Percentiles rank a stretch among this genome's conserved stretches.
Evolutionary conservation across 2,329 filamentous ascomycete genomes (phyloP).

Genomic region (Nemania bipapillata): DNA sequence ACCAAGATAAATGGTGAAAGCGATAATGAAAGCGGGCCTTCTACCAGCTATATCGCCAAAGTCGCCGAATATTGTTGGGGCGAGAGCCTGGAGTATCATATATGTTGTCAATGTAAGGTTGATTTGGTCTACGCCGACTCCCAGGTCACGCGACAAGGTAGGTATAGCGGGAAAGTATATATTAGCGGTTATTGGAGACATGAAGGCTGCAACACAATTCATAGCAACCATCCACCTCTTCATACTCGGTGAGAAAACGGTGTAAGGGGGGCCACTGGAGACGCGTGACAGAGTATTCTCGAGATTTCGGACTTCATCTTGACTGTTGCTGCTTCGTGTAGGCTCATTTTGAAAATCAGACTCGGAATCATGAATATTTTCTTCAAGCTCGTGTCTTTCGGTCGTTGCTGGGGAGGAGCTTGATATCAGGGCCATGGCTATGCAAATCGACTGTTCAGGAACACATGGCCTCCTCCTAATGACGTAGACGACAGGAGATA

Average conservation of each 20-base stretch:
- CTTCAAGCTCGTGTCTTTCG: conserved; percentile 11
- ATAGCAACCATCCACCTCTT: conserved; percentile 65
- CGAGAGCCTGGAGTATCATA: conserved; percentile 71
- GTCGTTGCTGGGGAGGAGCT: neutral
- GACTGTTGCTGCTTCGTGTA: conserved; percentile 30
- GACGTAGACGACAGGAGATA: neutral
- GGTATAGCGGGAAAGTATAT: conserved; percentile 63
- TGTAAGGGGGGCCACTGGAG: conserved; percentile 56
- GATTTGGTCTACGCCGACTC: conserved; percentile 55
- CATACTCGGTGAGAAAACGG: conserved; percentile 54
- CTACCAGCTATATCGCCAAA: conserved; percentile 70
- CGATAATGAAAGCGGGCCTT: conserved; percentile 69
- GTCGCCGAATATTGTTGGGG: conserved; percentile 70
- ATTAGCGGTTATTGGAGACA: conserved; percentile 69
- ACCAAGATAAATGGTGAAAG: conserved; percentile 66
- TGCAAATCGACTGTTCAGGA: neutral
- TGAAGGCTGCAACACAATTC: conserved; percentile 64
- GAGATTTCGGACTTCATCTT: conserved; percentile 44
- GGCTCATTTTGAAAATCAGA: conserved; percentile 33
- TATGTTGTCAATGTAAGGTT: conserved; percentile 68
- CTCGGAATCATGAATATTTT: conserved; percentile 26
- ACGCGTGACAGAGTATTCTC: conserved; percentile 52
- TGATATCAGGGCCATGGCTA: conserved; percentile 18
- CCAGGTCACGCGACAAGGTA: conserved; percentile 54
- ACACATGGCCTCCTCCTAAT: neutral